Base-by-base conservation (phyloP, 2,329 filamentous ascomycete species). In the Camillea tinctor region DNA sequence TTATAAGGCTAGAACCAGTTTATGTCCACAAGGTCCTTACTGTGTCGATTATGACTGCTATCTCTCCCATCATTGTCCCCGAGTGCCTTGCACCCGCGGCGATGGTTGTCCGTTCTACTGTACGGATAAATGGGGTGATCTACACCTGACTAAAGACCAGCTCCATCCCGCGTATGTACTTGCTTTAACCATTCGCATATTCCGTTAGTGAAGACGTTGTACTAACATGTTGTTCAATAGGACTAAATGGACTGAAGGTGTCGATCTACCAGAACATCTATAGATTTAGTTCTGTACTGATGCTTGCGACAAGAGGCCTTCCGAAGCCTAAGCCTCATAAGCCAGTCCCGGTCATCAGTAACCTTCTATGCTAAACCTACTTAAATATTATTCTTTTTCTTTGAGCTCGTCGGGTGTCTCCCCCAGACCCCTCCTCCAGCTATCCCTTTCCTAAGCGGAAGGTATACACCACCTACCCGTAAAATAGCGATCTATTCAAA, bases 261-360 rank as follows among this genome's bases (percentile, higher is more conserved):
- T 40, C 19, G 65, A 68, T 22, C 66, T 72, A 19, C 86, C 86
- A 26, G 89, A 84, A 81, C 86, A 89, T 86, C 84, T 44, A 44
- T 84, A 84, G 87, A 30, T 61, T 53, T 36, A 50, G 17, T n/a
- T 48, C 44, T 4, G 54, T 36, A 36, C 3, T 15, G 50, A 51
- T 48, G 48, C n/a, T n/a, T n/a, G n/a, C n/a, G n/a, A n/a, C n/a
- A n/a, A n/a, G n/a, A n/a, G n/a, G n/a, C n/a, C n/a, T n/a, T n/a
- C n/a, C n/a, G n/a, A n/a, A n/a, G n/a, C n/a, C n/a, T n/a, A n/a
- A n/a, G n/a, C n/a, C n/a, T n/a, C n/a, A n/a, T n/a, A n/a, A n/a
- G n/a, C n/a, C n/a, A n/a, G n/a, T n/a, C n/a, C n/a, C n/a, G n/a
- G n/a, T n/a, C n/a, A n/a, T n/a, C n/a, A n/a, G n/a, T n/a, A n/a